Percentiles rank a stretch among this genome's conserved stretches.
Evolutionary conservation across 164 flowering plant genomes (phyloP).

Genomic region (Santalum album): DNA sequence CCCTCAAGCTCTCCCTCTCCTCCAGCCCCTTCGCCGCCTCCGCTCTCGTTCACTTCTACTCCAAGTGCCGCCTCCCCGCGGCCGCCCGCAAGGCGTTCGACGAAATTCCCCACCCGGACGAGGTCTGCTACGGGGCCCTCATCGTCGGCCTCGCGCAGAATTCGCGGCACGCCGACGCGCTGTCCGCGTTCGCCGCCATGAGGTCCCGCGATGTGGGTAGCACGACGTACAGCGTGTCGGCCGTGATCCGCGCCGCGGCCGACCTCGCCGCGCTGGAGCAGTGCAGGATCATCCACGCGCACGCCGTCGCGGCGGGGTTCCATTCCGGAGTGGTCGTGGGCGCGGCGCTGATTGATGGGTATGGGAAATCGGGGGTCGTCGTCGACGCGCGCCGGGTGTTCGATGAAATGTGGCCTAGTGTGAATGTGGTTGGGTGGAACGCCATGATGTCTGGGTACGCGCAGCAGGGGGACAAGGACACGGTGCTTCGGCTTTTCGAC

Average conservation of each 20-base stretch:
- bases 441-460: constrained; percentile 63
- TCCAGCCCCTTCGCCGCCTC: constrained; percentile 37
- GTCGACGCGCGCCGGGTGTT: constrained; percentile 45
- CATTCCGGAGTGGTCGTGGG: constrained; percentile 35
- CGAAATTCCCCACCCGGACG: constrained; percentile 44
- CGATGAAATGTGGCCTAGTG: constrained; percentile 22
- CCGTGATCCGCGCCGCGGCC: constrained; percentile 41
- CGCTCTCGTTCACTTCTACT: constrained; percentile 39
- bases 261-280: constrained; percentile 51
- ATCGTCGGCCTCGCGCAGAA: constrained; percentile 58
- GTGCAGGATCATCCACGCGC: constrained; percentile 50
- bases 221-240: constrained; percentile 46
- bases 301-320: constrained; percentile 48
- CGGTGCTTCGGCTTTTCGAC: constrained; percentile 32
- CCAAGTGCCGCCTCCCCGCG: constrained; percentile 20
- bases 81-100: constrained; percentile 48
- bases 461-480: constrained; percentile 48
- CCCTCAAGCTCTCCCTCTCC: constrained; percentile 38
- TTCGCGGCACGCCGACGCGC: constrained; percentile 27
- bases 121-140: constrained; percentile 42
- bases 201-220: constrained; percentile 22
- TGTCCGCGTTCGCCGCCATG: constrained; percentile 42
- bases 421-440: constrained; percentile 54
- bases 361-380: constrained; percentile 62
- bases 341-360: constrained; percentile 52